Evolutionary conservation across 1,139 yeast genomes (phyloP), one percentile per base, ranked within the genome.

Genomic region (Debaryomyces nepalensis): DNA sequence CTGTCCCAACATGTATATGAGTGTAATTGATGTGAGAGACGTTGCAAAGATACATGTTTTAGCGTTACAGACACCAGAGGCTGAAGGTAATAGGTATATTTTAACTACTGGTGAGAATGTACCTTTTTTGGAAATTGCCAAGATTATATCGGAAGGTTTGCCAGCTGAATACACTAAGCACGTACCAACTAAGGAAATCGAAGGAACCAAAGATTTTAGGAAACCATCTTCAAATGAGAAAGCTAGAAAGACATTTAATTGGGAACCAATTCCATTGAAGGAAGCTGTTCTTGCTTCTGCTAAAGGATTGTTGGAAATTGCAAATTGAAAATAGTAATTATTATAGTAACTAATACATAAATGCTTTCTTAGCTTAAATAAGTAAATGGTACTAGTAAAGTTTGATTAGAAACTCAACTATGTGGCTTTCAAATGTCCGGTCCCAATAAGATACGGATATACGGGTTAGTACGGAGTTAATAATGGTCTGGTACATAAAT

Each of bases 11-110:
- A 12, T 20, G 16, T 31, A 31, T 12, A 11, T 31, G 10, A 19
- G 34, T 32, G 31, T 29, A 7, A 46, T 55, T 12, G 62, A 58
- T 40, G 59, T 55, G 7, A 46, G 59, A 26, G 61, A 58, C 22
- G 46, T 54, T 5, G 57, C 61, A 3, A 37, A 43, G 15, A 46
- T 52, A 11, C 55, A 49, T 32, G 44, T 51, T 11, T 43, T 31
- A 6, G 52, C 58, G 1, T 38, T 49, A 10, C 48, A 40, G 11
- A 43, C 37, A 4, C 33, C 41, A 5, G 39, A 46, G 19, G 44
- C 57, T 10, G 42, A 44, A 10, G 43, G 41, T 19, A 47, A 53
- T 36, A 43, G 56, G 26, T 42, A 51, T 31, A 19, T 45, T 8
- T 21, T 39, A 11, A 19, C 15, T 5, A 20, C 34, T 8, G 34